Conservation (phyloP, 345 rosid species). For the Gossypium anomalum region DNA sequence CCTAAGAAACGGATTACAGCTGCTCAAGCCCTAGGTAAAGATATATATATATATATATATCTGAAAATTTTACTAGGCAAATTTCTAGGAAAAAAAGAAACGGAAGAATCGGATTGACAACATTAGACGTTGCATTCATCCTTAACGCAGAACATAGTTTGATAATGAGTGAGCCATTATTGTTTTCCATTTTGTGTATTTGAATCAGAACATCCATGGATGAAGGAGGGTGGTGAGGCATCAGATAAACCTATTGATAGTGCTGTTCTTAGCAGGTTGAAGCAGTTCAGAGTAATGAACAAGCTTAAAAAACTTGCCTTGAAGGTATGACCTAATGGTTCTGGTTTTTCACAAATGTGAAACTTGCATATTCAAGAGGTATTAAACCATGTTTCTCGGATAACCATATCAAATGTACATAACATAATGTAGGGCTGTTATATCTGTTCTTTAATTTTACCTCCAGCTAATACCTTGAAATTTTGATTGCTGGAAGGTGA, state of each 20-base stretch:
- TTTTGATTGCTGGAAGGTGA: conserved; percentile 45
- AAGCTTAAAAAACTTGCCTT: conserved; percentile 86
- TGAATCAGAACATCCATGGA: conserved; percentile 80
- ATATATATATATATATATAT: not conserved
- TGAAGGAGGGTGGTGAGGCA: conserved; percentile 47
- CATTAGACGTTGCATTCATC: not conserved
- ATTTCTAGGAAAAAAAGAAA: not conserved
- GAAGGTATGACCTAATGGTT: conserved; percentile 41
- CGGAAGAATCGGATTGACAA: not conserved
- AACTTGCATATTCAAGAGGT: not conserved
- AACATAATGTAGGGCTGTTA: not conserved
- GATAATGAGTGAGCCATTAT: conserved; percentile 3
- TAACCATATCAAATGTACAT: not conserved
- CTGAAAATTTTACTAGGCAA: not conserved
- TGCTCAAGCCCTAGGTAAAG: conserved; percentile 71
- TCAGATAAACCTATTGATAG: conserved; percentile 74
- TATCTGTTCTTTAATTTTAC: not conserved
- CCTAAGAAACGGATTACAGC: conserved; percentile 73
- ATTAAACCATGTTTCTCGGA: not conserved
- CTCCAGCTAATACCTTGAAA: not conserved
- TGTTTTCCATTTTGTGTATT: not conserved
- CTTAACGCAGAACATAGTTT: not conserved
- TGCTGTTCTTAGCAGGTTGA: conserved; percentile 79
- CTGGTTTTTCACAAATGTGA: not conserved
- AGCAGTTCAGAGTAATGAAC: conserved; percentile 86